These are phyloP conservation scores for Schizophyllum commune DNA, from an alignment of 1,284 basidiomycete species.

Conservation along the genomic window DNA sequence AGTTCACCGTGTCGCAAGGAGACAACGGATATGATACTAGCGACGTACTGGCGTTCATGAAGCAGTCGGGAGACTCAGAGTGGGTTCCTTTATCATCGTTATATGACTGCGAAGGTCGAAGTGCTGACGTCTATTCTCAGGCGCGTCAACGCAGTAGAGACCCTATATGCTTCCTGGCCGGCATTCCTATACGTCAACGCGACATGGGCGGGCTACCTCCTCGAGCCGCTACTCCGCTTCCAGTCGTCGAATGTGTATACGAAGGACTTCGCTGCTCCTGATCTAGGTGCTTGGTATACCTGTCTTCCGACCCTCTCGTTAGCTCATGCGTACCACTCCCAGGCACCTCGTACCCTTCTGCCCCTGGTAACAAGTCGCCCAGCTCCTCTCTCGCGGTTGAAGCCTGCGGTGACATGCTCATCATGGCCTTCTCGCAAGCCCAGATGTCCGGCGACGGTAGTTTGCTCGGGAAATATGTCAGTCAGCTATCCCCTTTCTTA, in stretches of 20 bases:
- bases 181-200: constrained; percentile 39
- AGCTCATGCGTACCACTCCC: background rate
- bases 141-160: constrained; percentile 40
- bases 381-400: background rate
- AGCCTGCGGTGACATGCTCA: constrained; percentile 63
- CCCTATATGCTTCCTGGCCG: constrained; percentile 39
- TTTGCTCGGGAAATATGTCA: constrained; percentile 45
- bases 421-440: constrained; percentile 64
- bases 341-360: background rate
- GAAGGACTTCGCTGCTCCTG: constrained; percentile 29
- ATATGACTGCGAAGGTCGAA: background rate
- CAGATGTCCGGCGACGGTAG: constrained; percentile 49
- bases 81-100: constrained; percentile 8
- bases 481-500: constrained; percentile 14
- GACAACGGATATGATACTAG: constrained; percentile 25
- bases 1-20: constrained; percentile 23
- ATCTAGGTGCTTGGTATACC: constrained; percentile 27
- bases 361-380: background rate
- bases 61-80: constrained; percentile 26
- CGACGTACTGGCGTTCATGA: constrained; percentile 43
- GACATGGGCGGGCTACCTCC: constrained; percentile 28
- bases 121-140: constrained; percentile 7
- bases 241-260: constrained; percentile 23
- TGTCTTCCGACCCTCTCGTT: background rate
- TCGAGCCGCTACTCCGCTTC: constrained; percentile 38